Evolutionary conservation across 441 rosid species (phyloP).

Genomic region (Jatropha podagrica): DNA sequence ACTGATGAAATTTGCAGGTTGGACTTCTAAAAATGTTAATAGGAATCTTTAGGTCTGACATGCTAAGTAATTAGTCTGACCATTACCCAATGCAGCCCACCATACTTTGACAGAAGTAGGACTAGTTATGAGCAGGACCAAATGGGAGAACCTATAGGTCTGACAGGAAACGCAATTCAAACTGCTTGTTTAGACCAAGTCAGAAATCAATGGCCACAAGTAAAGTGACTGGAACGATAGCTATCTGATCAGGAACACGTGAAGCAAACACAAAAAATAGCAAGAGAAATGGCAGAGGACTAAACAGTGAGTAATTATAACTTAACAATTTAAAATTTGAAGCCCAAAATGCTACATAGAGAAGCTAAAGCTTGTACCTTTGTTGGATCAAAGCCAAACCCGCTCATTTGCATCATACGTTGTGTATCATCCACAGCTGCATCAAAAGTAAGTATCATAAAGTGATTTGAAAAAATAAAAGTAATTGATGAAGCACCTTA

Average conservation of each 20-base stretch:
- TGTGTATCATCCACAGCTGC: constrained; percentile 94
- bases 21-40: not conserved
- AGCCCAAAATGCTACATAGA: constrained; percentile 15
- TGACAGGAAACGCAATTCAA: not conserved
- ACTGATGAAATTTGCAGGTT: no score
- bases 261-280: not conserved
- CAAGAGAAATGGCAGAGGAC: not conserved
- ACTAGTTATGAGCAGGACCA: not conserved
- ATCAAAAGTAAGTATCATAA: constrained; percentile 17
- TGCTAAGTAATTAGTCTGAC: not conserved
- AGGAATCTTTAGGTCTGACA: not conserved
- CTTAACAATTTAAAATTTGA: constrained; percentile 8
- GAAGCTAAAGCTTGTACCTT: constrained; percentile 48
- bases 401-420: constrained; percentile 99
- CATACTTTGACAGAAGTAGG: not conserved
- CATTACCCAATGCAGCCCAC: not conserved
- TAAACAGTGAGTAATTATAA: constrained; percentile 4
- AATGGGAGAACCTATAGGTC: not conserved
- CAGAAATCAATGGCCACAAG: not conserved
- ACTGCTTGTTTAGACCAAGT: not conserved
- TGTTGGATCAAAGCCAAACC: constrained; percentile 86
- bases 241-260: not conserved
- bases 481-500: not conserved
- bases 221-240: no score
- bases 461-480: not conserved